Evolutionary conservation across 257 asterid genomes (phyloP), one percentile per base, ranked within the genome.

Genomic region (Solanum neorickii): DNA sequence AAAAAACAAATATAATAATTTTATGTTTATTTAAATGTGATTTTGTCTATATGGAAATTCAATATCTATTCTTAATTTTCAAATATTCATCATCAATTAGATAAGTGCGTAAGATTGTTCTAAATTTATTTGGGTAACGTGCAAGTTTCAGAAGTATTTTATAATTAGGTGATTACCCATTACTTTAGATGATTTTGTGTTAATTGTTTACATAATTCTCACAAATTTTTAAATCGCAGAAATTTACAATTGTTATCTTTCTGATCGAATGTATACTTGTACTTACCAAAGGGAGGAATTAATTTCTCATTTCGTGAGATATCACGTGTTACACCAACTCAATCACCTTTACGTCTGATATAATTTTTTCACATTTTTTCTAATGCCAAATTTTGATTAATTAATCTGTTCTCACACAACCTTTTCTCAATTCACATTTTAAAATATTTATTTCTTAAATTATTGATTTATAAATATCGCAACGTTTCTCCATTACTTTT

Each of bases 221-320:
- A 23, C 20, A 37, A 37, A 0, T 49, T 15, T 49, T 49, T 0
- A 6, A 15, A 15, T 5, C 0, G 3, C 21, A 16, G 0, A 49
- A 49, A 49, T 15, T 7, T 21, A 49, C 3, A 0, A 9, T 39
- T 0, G 41, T 39, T 39, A 39, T 39, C 9, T 7, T 39, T 39
- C 9, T 0, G 9, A 6, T 6, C 42, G 3, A 8, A 7, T 7
- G 2, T 39, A 8, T 39, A 39, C 0, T 1, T 7, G 0, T 0
- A 39, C 9, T 39, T 6, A 7, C 42, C 9, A 16, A 52, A n/a
- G 4, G 4, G 15, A 2, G 25, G 29, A 10, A 9, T 65, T 4
- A 33, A 33, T 33, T 33, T 33, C 0, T 27, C 27, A 27, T 27
- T 27, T 27, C 1, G 27, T 5, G 2, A 12, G 8, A 25, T 65